Conservation (phyloP, 257 asterid species). For the Cinchona pubescens region DNA sequence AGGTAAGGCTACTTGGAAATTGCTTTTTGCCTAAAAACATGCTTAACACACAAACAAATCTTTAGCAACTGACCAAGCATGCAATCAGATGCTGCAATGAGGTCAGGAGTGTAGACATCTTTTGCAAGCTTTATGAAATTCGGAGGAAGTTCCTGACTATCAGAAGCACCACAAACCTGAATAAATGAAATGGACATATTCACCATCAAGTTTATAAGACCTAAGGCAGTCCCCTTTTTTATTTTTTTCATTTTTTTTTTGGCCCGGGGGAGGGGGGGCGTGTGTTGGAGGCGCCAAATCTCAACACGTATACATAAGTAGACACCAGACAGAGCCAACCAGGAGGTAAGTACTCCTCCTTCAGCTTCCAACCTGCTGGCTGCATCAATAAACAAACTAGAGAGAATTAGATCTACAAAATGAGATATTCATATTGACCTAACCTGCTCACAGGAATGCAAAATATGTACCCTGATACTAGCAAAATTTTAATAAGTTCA, state of each 20-base stretch:
- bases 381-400: constrained; percentile 24
- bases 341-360: constrained; percentile 82
- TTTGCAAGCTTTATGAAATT: constrained; percentile 81
- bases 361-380: constrained; percentile 97
- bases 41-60: constrained; percentile 9
- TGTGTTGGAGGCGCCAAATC: constrained; percentile 4
- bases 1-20: constrained; percentile 4
- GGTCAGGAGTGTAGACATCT: constrained; percentile 91
- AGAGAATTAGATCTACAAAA: background rate
- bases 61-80: constrained; percentile 75
- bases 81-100: constrained; percentile 97
- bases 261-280: too few species aligned
- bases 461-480: background rate
- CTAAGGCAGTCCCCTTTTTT: constrained; percentile 9
- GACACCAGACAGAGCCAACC: constrained; percentile 98
- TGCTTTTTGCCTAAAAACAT: constrained; percentile 12
- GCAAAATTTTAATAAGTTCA: background rate
- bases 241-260: too few species aligned
- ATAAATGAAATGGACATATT: constrained; percentile 16
- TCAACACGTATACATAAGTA: constrained; percentile 7
- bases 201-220: constrained; percentile 6
- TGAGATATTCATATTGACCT: background rate
- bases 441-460: background rate
- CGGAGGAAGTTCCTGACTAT: constrained; percentile 71
- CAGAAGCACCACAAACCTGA: constrained; percentile 98